Conservation (phyloP, 108 stramenopile genomes). For the Cyclostephanos tholiformis region DNA sequence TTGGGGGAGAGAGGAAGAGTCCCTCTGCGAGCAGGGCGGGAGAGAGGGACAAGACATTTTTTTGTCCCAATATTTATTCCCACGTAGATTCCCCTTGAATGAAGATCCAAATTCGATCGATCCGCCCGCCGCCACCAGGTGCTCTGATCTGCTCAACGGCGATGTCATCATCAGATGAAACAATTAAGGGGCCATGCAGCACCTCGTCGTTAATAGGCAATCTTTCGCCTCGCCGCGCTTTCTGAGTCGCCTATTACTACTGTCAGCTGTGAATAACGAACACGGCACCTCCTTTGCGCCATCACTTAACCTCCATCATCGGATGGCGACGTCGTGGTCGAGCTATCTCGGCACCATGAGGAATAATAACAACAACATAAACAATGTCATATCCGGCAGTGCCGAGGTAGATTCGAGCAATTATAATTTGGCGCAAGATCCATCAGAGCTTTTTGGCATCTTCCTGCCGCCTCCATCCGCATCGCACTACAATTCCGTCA, state of each 20-base stretch:
- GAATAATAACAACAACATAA: neutral
- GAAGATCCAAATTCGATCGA: too few relatives aligned
- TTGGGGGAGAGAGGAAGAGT: too few relatives aligned
- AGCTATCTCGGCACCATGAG: neutral
- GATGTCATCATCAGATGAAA: too few relatives aligned
- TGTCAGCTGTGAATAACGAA: neutral
- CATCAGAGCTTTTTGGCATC: constrained; percentile 41
- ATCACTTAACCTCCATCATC: neutral
- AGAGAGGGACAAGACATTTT: too few relatives aligned
- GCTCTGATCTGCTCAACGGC: too few relatives aligned
- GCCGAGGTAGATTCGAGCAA: constrained; percentile 11
- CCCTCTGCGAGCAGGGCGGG: too few relatives aligned
- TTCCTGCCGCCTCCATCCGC: constrained; percentile 39
- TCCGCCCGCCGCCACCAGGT: too few relatives aligned
- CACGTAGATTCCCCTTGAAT: too few relatives aligned
- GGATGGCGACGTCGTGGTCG: neutral
- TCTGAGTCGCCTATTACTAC: neutral
- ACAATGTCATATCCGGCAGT: constrained; percentile 2
- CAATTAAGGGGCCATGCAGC: neutral
- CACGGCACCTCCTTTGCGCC: constrained; percentile 1
- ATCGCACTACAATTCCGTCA: constrained; percentile 26
- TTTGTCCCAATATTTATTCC: too few relatives aligned
- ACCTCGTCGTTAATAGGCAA: neutral
- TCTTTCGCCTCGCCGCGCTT: constrained; percentile 3
- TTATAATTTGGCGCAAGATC: constrained; percentile 41